Conservation (phyloP, 2,329 filamentous ascomycete genomes). For the Calonectria pteridis region DNA sequence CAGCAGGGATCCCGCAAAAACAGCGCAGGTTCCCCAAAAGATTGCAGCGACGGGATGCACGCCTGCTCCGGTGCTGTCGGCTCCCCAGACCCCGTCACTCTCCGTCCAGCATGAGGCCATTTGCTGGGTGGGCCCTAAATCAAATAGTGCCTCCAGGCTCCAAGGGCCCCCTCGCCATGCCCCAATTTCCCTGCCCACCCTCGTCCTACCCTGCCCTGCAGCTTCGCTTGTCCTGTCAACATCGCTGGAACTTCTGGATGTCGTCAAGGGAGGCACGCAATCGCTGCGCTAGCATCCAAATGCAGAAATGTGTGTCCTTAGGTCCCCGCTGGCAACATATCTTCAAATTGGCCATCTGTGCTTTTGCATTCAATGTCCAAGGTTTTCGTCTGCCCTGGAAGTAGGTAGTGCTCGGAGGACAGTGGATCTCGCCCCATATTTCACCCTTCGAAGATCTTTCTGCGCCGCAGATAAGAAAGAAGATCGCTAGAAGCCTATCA, state of each 20-base stretch:
- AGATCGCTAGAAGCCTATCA: neutral
- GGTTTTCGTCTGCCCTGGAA: too few species aligned
- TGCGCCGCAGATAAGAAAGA: neutral
- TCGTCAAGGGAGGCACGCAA: neutral
- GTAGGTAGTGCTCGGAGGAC: too few species aligned
- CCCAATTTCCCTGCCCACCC: neutral
- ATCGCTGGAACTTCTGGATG: neutral
- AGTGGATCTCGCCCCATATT: neutral
- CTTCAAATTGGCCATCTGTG: too few species aligned
- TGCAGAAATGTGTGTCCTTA: neutral
- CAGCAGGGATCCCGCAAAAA: neutral
- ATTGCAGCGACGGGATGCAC: neutral
- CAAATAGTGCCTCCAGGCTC: neutral
- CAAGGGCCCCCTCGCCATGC: neutral
- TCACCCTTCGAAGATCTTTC: neutral
- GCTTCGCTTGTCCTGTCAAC: neutral
- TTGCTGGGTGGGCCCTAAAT: neutral
- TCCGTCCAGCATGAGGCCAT: constrained; percentile 1
- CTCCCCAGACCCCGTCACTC: neutral
- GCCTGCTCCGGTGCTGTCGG: neutral
- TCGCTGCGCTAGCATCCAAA: neutral
- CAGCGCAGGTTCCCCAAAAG: neutral
- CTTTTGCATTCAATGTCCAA: too few species aligned
- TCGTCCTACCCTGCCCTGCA: neutral
- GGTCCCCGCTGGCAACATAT: neutral